Percentiles rank a stretch among this genome's conserved stretches.
Evolutionary conservation across 1,284 basidiomycete genomes (phyloP).

Genomic region (Tremellales sp.): DNA sequence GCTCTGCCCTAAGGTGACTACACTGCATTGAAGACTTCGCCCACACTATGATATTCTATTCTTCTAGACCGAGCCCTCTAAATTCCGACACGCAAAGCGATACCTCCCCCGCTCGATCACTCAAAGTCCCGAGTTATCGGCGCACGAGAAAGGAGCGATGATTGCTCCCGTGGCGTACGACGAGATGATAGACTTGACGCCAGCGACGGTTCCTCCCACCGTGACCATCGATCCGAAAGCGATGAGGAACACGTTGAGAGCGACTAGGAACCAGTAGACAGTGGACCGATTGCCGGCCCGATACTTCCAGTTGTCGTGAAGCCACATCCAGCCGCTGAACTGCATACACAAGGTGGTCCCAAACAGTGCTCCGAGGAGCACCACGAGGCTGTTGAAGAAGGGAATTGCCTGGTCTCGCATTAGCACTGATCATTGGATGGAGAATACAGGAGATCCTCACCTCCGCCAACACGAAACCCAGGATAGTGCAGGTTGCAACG

Average conservation of each 20-base stretch:
- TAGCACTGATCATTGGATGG: slow-evolving; percentile 26
- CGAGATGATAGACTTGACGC: slow-evolving; percentile 22
- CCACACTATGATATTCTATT: too few species aligned
- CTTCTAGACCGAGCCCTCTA: too few species aligned
- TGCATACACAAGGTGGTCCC: slow-evolving; percentile 22
- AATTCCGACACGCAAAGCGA: too few species aligned
- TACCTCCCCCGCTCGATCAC: too few species aligned
- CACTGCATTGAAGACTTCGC: too few species aligned
- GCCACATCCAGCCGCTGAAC: slow-evolving; percentile 21
- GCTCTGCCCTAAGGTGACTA: too few species aligned
- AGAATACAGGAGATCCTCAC: too few species aligned
- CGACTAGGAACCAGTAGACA: slow-evolving; percentile 35
- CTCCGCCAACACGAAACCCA: slow-evolving; percentile 13
- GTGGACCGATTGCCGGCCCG: slow-evolving; percentile 16
- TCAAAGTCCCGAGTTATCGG: slow-evolving; percentile 40
- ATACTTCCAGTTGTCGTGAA: slow-evolving; percentile 21
- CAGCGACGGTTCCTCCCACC: slow-evolving; percentile 26
- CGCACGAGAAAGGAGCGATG: slow-evolving; percentile 47
- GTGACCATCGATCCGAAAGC: neutral
- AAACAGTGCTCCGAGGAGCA: slow-evolving; percentile 34
- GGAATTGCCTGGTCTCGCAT: slow-evolving; percentile 11
- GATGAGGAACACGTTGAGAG: neutral
- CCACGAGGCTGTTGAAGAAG: slow-evolving; percentile 23
- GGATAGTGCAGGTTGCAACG: slow-evolving; percentile 6
- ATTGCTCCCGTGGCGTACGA: slow-evolving; percentile 13